Evolutionary conservation across 169 alveolate genomes (phyloP), one percentile per base, ranked within the genome.

Genomic region (Plasmodium chabaudi): DNA sequence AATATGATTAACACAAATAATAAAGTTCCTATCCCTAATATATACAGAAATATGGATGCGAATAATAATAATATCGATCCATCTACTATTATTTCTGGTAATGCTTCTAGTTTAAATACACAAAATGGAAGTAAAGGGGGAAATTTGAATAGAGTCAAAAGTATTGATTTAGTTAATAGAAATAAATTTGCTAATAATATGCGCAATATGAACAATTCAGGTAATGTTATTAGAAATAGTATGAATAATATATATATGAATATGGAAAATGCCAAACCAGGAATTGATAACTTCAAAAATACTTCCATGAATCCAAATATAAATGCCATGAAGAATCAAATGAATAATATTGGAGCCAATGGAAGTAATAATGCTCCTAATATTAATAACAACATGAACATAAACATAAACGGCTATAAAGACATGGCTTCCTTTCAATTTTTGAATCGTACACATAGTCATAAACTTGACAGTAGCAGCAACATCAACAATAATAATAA

Each of bases 1-100:
- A 34, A 34, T 34, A 34, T 34, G 42, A 46, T 64, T 64, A 19
- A 34, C n/a, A 21, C 19, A 64, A 64, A 64, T 61, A 61, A 61
- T 64, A 64, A 64, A 27, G 72, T 34, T 12, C 7, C 72, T 6
- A 34, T 34, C 5, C 42, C 42, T 3, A 34, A 34, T 5, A 34
- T 34, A 34, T 34, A 34, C 7, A 51, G 59, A 0, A 51, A 51
- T 51, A 15, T 15, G 23, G 59, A 51, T 51, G 59, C 19, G 3
- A 51, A 51, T 15, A 51, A 51, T 51, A 51, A 51, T 34, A 34
- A 34, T 34, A 34, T 34, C 42, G 42, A 34, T 34, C 7, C 42
- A 34, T 34, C 42, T 34, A 34, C 42, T 34, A 34, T 34, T 34
- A 34, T 34, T 34, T 34, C 42, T 34, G 5, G 42, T 34, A 34